phyloP scores from a whole-genome alignment of 2,329 filamentous ascomycete species.

The Nannizziopsis barbatae region DNA sequence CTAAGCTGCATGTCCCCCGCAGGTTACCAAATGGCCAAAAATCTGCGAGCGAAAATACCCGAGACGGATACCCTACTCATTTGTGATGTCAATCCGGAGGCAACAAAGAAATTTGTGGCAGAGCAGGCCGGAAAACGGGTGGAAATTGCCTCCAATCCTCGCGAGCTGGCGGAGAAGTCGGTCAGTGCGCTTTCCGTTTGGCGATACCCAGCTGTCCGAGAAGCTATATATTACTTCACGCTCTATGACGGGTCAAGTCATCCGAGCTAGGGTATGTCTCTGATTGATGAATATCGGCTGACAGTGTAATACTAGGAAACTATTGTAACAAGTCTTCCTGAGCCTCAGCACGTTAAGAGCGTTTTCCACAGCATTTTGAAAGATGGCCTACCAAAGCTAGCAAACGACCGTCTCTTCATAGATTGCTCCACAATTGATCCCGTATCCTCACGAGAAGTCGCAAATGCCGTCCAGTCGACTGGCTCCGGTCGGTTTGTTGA shows the following conservation, averaged over 20 bases:
- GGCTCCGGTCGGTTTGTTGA: constrained; percentile 73
- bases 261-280: too few relatives aligned
- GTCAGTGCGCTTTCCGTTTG: constrained; percentile 38
- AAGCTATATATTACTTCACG: not conserved
- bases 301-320: constrained; percentile 52
- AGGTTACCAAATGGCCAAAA: constrained; percentile 65
- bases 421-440: constrained; percentile 97
- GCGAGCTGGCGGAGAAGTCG: constrained; percentile 55
- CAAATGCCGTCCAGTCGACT: constrained; percentile 54
- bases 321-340: constrained; percentile 79
- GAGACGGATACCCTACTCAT: constrained; percentile 51
- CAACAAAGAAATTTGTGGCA: constrained; percentile 46
- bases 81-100: constrained; percentile 53
- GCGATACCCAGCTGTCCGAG: not conserved
- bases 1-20: not conserved
- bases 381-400: constrained; percentile 42
- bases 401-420: constrained; percentile 66
- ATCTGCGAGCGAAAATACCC: constrained; percentile 56
- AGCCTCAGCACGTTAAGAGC: constrained; percentile 73
- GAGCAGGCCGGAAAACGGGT: constrained; percentile 44
- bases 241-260: constrained; percentile 20
- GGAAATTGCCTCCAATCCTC: constrained; percentile 45
- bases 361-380: constrained; percentile 70
- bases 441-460: constrained; percentile 66
- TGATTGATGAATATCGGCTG: constrained; percentile 7